A percentile compares a stretch with the other conserved stretches of the same genome.
These are phyloP conservation scores for Pilobolus umbonatus DNA, from an alignment of 192 early-diverging fungal genomes.

Conservation along the genomic window DNA sequence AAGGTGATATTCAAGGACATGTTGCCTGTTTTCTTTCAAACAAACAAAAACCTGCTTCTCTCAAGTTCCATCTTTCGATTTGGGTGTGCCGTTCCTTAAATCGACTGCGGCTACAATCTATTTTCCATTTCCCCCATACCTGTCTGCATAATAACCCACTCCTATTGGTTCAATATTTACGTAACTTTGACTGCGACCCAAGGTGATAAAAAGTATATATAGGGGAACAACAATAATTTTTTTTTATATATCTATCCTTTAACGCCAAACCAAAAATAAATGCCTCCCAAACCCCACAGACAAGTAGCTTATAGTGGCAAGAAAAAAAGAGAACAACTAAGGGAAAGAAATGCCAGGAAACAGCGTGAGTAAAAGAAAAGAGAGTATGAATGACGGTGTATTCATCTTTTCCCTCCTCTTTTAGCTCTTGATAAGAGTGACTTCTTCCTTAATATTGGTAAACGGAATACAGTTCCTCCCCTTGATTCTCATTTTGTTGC, in stretches of 20 bases:
- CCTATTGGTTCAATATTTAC: no score
- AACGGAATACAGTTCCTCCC: not conserved
- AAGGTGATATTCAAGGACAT: no score
- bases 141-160: no score
- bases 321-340: not conserved
- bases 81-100: no score
- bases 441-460: not conserved
- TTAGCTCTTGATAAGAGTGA: not conserved
- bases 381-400: not conserved
- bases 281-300: constrained; percentile 28
- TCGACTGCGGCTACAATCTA: no score
- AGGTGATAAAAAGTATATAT: no score
- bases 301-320: constrained; percentile 1
- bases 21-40: no score
- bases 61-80: not conserved
- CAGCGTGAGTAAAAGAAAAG: not conserved
- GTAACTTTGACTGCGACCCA: no score
- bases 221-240: no score
- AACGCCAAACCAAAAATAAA: not conserved
- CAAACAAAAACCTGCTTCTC: not conserved
- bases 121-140: no score
- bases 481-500: not conserved
- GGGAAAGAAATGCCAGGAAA: not conserved
- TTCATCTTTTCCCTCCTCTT: not conserved
- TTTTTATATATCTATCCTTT: no score